Conservation (phyloP, 1,284 basidiomycete genomes). For the Fomitopsis schrenkii region DNA sequence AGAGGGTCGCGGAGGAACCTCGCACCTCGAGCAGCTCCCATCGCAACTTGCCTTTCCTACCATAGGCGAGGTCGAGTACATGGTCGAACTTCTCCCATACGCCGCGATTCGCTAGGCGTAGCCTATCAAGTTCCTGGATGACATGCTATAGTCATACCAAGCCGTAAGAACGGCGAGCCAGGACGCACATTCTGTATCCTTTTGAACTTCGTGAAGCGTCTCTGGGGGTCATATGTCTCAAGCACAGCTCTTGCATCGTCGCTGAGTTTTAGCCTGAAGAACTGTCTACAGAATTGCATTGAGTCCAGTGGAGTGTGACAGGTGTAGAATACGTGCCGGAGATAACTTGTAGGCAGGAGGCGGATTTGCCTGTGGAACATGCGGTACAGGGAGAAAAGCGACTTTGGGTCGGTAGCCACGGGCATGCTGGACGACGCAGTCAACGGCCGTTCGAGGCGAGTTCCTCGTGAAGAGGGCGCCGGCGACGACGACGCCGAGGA, state of each 20-base stretch:
- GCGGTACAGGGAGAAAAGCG: slow-evolving; percentile 46
- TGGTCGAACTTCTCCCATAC: slow-evolving; percentile 49
- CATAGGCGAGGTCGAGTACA: slow-evolving; percentile 76
- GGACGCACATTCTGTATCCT: slow-evolving; percentile 44
- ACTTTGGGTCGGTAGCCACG: background rate
- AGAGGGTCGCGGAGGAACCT: background rate
- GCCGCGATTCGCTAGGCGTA: slow-evolving; percentile 57
- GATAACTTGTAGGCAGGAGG: slow-evolving; percentile 52
- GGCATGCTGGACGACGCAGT: background rate
- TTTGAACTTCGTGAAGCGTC: slow-evolving; percentile 41
- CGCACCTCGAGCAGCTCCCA: slow-evolving; percentile 61
- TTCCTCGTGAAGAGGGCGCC: background rate
- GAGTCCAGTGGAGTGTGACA: slow-evolving; percentile 6
- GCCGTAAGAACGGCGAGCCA: background rate
- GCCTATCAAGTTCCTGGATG: slow-evolving; percentile 48
- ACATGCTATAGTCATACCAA: background rate
- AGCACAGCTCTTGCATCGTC: slow-evolving; percentile 47
- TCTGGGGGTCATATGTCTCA: slow-evolving; percentile 16
- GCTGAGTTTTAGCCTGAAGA: slow-evolving; percentile 57
- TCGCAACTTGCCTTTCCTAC: slow-evolving; percentile 64
- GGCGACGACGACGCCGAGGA: background rate
- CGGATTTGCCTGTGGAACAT: slow-evolving; percentile 48
- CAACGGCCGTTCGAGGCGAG: background rate
- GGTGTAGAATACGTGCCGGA: slow-evolving; percentile 40
- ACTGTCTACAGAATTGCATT: slow-evolving; percentile 41